phyloP scores from a whole-genome alignment of 441 rosid species.

The Adansonia madagascariensis region DNA sequence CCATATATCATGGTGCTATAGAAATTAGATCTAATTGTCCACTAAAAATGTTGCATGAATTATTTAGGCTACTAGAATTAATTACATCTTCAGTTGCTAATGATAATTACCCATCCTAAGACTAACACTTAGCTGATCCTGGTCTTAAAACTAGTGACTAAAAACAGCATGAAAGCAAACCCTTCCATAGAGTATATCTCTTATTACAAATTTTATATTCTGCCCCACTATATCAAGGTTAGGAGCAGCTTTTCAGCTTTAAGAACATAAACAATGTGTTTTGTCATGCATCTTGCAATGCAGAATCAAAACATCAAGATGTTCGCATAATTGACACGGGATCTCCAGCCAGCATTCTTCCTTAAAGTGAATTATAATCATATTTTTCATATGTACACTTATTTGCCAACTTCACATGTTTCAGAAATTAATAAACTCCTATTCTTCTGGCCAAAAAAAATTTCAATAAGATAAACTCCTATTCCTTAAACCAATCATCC shows the following conservation, averaged over 20 bases:
- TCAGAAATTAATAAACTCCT: neutral
- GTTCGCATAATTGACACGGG: neutral
- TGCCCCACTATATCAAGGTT: slow-evolving; percentile 17
- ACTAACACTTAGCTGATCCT: slow-evolving; percentile 19
- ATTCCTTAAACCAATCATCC: slow-evolving; percentile 15
- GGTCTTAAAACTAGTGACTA: slow-evolving; percentile 6
- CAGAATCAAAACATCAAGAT: slow-evolving; percentile 22
- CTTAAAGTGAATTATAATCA: slow-evolving; percentile 10
- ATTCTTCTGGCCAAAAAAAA: slow-evolving; percentile 20
- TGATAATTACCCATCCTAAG: slow-evolving; percentile 16
- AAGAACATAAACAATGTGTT: neutral
- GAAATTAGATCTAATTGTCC: slow-evolving; percentile 1
- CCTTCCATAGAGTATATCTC: neutral
- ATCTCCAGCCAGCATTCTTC: slow-evolving; percentile 1
- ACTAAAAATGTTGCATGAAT: neutral
- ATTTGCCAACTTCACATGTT: slow-evolving; percentile 1
- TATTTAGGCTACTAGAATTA: slow-evolving; percentile 1
- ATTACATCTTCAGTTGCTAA: slow-evolving; percentile 12
- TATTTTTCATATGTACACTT: neutral
- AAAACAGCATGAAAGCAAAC: neutral
- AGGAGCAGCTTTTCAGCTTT: slow-evolving; percentile 17
- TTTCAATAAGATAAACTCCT: slow-evolving; percentile 9
- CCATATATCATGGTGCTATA: neutral
- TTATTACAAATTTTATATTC: slow-evolving; percentile 7
- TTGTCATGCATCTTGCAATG: slow-evolving; percentile 24